phyloP scores from a whole-genome alignment of 352 stramenopile species.

The Phytophthora ramorum region DNA sequence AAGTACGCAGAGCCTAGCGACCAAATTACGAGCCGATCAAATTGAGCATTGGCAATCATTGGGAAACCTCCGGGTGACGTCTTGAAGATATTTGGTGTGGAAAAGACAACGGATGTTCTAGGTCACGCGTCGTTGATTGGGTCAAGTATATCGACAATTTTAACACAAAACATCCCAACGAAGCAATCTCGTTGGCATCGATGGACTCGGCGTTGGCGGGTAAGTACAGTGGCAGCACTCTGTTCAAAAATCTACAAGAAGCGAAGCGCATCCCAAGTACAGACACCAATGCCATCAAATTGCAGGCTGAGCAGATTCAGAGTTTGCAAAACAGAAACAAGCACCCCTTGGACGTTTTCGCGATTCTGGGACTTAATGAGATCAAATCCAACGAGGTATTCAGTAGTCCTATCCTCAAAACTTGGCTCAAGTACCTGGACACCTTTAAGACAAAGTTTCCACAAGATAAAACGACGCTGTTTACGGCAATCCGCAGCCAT shows the following conservation, averaged over 20 bases:
- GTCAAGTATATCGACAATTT: conserved; percentile 12
- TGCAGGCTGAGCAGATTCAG: conserved; percentile 6
- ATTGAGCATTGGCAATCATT: not conserved
- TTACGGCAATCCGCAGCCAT: not conserved
- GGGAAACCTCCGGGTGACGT: not conserved
- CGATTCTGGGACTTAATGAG: not conserved
- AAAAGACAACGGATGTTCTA: not conserved
- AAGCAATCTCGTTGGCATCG: not conserved
- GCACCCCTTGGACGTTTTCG: not conserved
- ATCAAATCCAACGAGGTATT: not conserved
- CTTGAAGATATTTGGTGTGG: not conserved
- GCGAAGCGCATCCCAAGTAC: not conserved
- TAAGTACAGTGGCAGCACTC: not conserved
- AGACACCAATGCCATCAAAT: not conserved
- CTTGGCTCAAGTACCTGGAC: conserved; percentile 9
- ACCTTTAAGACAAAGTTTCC: not conserved
- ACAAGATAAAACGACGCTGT: not conserved
- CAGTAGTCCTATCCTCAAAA: not conserved
- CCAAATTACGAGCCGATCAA: too few relatives aligned
- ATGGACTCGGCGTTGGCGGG: not conserved
- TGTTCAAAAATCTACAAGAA: not conserved
- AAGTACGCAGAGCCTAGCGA: not conserved
- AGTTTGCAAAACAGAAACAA: not conserved
- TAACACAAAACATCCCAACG: conserved; percentile 5
- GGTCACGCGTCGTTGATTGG: not conserved